Evolutionary conservation across 257 asterid genomes (phyloP).

Genomic region (Ehretia macrophylla): DNA sequence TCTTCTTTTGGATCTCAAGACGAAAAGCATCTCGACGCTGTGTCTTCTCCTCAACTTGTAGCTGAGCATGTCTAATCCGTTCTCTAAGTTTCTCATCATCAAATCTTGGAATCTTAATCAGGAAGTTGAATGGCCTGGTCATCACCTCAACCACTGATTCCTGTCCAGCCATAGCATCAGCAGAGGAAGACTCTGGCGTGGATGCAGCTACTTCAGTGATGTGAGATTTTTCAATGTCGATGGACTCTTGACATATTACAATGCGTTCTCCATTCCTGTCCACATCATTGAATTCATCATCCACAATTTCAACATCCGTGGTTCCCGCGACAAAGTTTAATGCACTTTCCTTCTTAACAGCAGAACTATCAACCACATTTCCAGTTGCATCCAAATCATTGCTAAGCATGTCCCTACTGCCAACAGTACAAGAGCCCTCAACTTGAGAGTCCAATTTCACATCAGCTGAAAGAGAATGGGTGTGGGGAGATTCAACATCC

Average conservation of each 20-base stretch:
- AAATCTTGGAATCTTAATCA: slow-evolving; percentile 63
- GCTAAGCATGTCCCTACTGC: slow-evolving; percentile 24
- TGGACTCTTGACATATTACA: slow-evolving; percentile 18
- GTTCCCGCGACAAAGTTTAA: slow-evolving; percentile 22
- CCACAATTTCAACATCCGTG: slow-evolving; percentile 25
- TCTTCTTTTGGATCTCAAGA: slow-evolving; percentile 57
- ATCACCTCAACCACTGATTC: slow-evolving; percentile 25
- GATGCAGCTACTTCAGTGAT: slow-evolving; percentile 21
- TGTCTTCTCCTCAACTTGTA: slow-evolving; percentile 75
- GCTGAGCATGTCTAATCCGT: slow-evolving; percentile 56
- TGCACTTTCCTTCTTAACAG: slow-evolving; percentile 20
- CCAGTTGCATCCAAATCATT: slow-evolving; percentile 24
- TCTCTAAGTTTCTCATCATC: slow-evolving; percentile 60
- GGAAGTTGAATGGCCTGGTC: slow-evolving; percentile 52
- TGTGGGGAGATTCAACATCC: slow-evolving; percentile 18
- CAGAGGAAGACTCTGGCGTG: slow-evolving; percentile 41
- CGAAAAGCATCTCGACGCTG: slow-evolving; percentile 61
- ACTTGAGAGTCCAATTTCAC: slow-evolving; percentile 32
- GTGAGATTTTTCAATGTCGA: slow-evolving; percentile 29
- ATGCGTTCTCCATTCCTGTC: slow-evolving; percentile 7
- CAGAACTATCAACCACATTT: slow-evolving; percentile 26
- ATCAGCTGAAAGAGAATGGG: slow-evolving; percentile 26
- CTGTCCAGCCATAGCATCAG: slow-evolving; percentile 20
- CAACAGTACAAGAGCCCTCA: slow-evolving; percentile 20
- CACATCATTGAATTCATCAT: slow-evolving; percentile 26